These are phyloP conservation scores for Rhizophora apiculata DNA, from an alignment of 345 rosid species.

Conservation along the genomic window DNA sequence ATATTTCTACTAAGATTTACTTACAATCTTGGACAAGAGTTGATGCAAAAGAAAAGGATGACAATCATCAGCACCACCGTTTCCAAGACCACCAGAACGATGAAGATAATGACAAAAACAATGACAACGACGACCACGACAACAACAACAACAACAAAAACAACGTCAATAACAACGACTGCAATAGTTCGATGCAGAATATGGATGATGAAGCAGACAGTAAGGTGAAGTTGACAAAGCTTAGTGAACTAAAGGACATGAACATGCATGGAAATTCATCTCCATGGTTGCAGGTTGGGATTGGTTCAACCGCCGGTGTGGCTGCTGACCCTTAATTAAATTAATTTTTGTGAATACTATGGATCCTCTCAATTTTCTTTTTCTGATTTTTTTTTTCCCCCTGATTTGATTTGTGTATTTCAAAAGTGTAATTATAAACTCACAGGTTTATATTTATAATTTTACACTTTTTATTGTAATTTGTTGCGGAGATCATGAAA, in stretches of 20 bases:
- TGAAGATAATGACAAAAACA: conserved; percentile 9
- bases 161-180: conserved; percentile 9
- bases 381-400: background rate
- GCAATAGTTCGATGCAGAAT: conserved; percentile 20
- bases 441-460: conserved; percentile 10
- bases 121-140: conserved; percentile 12
- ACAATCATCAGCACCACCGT: conserved; percentile 3
- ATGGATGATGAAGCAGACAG: conserved; percentile 65
- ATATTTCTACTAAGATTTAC: conserved; percentile 38
- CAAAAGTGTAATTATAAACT: conserved; percentile 24
- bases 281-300: conserved; percentile 83
- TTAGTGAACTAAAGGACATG: conserved; percentile 60
- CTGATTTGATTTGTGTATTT: conserved; percentile 8
- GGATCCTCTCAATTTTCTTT: background rate
- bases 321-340: conserved; percentile 30
- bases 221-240: conserved; percentile 54
- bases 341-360: background rate
- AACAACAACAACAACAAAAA: conserved; percentile 9
- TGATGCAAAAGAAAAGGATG: conserved; percentile 31
- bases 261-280: conserved; percentile 44
- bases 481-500: background rate
- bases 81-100: conserved; percentile 15
- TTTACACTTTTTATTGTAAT: conserved; percentile 12
- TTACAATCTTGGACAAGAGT: conserved; percentile 43
- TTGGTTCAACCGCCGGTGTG: conserved; percentile 47